Base-by-base conservation (phyloP, 1,139 yeast genomes). In the Lodderomyces oxycetoniae region DNA sequence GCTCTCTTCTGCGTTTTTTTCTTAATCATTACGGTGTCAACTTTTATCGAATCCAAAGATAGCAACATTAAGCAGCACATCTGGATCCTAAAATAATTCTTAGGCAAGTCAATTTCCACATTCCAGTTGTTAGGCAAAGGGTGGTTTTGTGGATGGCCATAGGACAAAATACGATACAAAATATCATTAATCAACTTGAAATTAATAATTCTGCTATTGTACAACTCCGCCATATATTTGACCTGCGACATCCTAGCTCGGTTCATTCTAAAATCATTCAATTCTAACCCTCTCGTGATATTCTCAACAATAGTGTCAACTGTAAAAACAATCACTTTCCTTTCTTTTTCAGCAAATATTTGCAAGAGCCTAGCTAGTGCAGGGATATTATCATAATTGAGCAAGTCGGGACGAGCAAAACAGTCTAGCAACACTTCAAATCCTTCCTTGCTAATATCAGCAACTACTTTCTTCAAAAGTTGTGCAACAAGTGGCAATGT, bases 71-170 rank as follows among this genome's bases (percentile, higher is more conserved):
- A 41, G 33, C 69, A 62, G 29, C 63, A 57, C 48, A 88, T 55
- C 31, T 79, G 77, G 20, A 87, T 63, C 40, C 95, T 68, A 54
- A 87, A 86, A 49, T 79, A 84, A 46, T 85, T 80, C 47, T 77
- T 71, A 0, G 81, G 79, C 8, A 63, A 62, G 56, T 88, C 96
- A 15, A 71, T 36, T n/a, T 43, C 49, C 12, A 66, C 67, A 14
- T 65, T 57, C 23, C 53, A 43, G 19, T 52, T 55, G 15, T 58
- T 56, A 0, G 79, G 79, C 13, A 61, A 61, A 1, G 93, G 89
- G 41, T 70, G 74, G 36, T 77, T 79, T 37, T 70, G 67, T 0
- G 76, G 72, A 57, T 86, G 82, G 0, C 95, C 96, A 53, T 63
- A 74, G 24, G 80, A 75, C 3, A 87, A 39, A 10, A 85, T 67